These are phyloP conservation scores for Metarhizium sp. DNA, from an alignment of 2,329 filamentous ascomycete genomes.

Conservation along the genomic window DNA sequence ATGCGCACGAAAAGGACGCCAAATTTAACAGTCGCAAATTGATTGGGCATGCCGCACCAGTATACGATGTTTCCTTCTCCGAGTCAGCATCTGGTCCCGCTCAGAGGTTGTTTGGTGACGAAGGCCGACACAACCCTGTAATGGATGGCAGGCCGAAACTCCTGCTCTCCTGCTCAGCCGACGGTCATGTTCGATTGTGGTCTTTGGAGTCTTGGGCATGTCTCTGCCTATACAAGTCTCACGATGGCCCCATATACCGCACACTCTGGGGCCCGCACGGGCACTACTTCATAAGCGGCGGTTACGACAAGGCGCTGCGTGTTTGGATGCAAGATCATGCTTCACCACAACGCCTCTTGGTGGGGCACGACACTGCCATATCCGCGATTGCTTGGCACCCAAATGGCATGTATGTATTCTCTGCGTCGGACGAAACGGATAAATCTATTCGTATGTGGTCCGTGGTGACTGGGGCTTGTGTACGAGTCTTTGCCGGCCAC, in stretches of 20 bases:
- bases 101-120: constrained; percentile 39
- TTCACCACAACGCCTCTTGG: constrained; percentile 76
- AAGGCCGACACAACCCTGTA: constrained; percentile 29
- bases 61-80: constrained; percentile 86
- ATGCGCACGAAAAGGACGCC: constrained; percentile 46
- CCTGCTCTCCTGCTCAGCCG: constrained; percentile 77
- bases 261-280: constrained; percentile 86
- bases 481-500: constrained; percentile 88
- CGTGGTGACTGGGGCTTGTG: constrained; percentile 74
- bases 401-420: constrained; percentile 89
- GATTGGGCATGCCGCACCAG: constrained; percentile 81
- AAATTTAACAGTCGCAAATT: constrained; percentile 60
- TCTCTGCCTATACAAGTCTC: constrained; percentile 86
- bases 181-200: constrained; percentile 86
- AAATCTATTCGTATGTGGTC: constrained; percentile 98
- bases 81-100: constrained; percentile 50
- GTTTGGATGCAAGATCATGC: constrained; percentile 92
- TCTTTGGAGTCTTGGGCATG: constrained; percentile 87
- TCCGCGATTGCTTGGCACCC: constrained; percentile 90
- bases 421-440: constrained; percentile 73
- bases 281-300: constrained; percentile 85
- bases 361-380: constrained; percentile 89
- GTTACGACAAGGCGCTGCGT: constrained; percentile 82
- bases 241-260: constrained; percentile 83
- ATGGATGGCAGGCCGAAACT: constrained; percentile 56